phyloP scores from a whole-genome alignment of 176 grass and related monocot species.

The Aegilops sharonensis region DNA sequence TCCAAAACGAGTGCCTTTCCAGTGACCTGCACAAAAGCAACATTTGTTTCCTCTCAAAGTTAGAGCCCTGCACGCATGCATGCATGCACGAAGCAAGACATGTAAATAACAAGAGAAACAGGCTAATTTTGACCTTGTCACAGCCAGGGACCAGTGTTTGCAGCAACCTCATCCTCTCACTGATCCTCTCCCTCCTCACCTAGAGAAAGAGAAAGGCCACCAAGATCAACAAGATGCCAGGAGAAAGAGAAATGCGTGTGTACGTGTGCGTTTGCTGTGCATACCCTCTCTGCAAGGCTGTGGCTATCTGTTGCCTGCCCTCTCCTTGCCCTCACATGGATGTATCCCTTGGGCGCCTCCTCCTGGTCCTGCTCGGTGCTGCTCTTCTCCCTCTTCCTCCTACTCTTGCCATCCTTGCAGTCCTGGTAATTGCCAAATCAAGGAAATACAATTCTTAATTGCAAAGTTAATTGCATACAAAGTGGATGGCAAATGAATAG shows the following conservation, averaged over 20 bases:
- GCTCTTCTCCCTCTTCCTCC: constrained; percentile 62
- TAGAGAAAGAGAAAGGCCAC: constrained; percentile 28
- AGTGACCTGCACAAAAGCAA: constrained; percentile 49
- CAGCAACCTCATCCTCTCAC: constrained; percentile 93
- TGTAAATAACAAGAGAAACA: not conserved
- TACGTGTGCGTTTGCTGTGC: constrained; percentile 11
- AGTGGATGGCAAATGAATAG: not conserved
- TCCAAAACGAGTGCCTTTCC: constrained; percentile 88
- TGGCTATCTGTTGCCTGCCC: constrained; percentile 96
- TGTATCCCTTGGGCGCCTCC: constrained; percentile 65
- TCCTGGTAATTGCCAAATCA: constrained; percentile 30
- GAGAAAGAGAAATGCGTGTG: constrained; percentile 12
- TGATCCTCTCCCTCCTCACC: constrained; percentile 96
- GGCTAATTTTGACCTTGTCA: constrained; percentile 70
- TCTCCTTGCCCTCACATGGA: constrained; percentile 97
- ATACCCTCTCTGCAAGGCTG: constrained; percentile 95
- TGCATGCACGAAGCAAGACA: constrained; percentile 12
- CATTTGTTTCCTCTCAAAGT: constrained; percentile 28
- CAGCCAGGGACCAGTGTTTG: constrained; percentile 90
- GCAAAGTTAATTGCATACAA: not conserved
- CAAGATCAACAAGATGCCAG: constrained; percentile 21
- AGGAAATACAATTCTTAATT: not conserved
- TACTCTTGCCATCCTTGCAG: constrained; percentile 61
- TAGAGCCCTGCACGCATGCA: not conserved
- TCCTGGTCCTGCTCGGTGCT: constrained; percentile 34